Percentiles rank a stretch among this genome's conserved stretches.
phyloP scores from a whole-genome alignment of 2,329 filamentous ascomycete genomes.

The Aspergillus udagawae region DNA sequence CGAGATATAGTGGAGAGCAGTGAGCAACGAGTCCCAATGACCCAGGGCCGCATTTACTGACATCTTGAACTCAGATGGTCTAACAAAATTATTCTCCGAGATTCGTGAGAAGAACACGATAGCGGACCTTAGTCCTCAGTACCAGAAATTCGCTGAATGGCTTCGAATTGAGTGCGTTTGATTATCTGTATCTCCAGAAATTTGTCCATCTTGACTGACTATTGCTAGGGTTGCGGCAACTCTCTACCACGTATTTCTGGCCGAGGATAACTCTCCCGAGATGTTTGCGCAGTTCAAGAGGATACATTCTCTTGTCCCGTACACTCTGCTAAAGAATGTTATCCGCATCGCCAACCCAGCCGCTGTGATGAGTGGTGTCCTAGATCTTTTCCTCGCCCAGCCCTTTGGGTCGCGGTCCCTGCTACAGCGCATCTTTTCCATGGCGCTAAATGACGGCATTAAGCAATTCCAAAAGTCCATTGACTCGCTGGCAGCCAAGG shows the following conservation, averaged over 20 bases:
- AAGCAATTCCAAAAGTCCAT: constrained; percentile 81
- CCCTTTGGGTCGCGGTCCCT: constrained; percentile 87
- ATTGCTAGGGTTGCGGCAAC: constrained; percentile 71
- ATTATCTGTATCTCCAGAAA: background rate
- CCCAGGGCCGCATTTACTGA: constrained; percentile 28
- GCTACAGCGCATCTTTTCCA: constrained; percentile 88
- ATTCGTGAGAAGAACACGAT: constrained; percentile 88
- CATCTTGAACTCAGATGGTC: constrained; percentile 56
- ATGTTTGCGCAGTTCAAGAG: constrained; percentile 89
- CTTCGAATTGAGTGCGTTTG: constrained; percentile 72
- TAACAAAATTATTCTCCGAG: constrained; percentile 88
- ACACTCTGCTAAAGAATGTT: constrained; percentile 90
- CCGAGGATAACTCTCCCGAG: constrained; percentile 96
- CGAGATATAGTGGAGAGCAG: constrained; percentile 67
- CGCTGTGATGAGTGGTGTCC: constrained; percentile 90
- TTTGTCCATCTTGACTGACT: constrained; percentile 7
- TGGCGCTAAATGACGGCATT: constrained; percentile 89
- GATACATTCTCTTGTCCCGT: constrained; percentile 92
- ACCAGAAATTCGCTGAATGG: constrained; percentile 98
- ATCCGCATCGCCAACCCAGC: constrained; percentile 95
- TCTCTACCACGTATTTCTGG: constrained; percentile 93
- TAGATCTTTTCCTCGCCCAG: constrained; percentile 93
- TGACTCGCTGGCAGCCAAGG: constrained; percentile 69
- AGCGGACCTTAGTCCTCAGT: constrained; percentile 84
- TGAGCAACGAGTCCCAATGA: constrained; percentile 40